These are phyloP conservation scores for Ciborinia camelliae DNA, from an alignment of 2,329 filamentous ascomycete species.

Conservation along the genomic window DNA sequence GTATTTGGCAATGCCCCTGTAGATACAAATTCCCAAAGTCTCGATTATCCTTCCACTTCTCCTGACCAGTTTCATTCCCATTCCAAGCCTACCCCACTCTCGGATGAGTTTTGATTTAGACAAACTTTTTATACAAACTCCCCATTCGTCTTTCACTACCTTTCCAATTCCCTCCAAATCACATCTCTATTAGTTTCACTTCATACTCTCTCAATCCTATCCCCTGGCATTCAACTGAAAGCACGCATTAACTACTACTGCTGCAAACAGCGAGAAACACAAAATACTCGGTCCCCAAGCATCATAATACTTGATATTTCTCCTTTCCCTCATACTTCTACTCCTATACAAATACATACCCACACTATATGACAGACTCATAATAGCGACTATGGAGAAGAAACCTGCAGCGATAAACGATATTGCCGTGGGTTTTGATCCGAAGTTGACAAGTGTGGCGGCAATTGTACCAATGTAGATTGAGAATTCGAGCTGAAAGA, in stretches of 20 bases:
- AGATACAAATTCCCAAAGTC: too few species aligned
- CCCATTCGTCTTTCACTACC: not conserved
- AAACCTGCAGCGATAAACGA: conserved; percentile 68
- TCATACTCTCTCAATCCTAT: not conserved
- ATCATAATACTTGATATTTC: conserved; percentile 89
- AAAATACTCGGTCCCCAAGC: conserved; percentile 77
- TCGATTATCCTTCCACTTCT: not conserved
- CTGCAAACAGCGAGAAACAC: conserved; percentile 68
- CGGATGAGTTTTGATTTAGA: not conserved
- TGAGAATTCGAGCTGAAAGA: conserved; percentile 77
- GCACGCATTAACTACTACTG: conserved; percentile 76
- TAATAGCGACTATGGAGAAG: conserved; percentile 78
- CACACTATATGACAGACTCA: conserved; percentile 78
- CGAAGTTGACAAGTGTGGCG: conserved; percentile 79
- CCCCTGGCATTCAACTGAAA: conserved; percentile 65
- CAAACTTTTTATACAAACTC: not conserved
- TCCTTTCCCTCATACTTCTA: conserved; percentile 74
- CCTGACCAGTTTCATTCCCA: not conserved
- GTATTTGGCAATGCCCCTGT: too few species aligned
- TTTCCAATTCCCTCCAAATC: not conserved
- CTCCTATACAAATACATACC: conserved; percentile 86
- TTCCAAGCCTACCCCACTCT: not conserved
- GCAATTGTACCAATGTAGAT: conserved; percentile 91
- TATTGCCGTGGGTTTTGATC: conserved; percentile 52
- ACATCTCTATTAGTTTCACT: not conserved